Evolutionary conservation across 805 yeast species (phyloP), one percentile per base, ranked within the genome.

Genomic region (Sugiyamaella mastotermitis): DNA sequence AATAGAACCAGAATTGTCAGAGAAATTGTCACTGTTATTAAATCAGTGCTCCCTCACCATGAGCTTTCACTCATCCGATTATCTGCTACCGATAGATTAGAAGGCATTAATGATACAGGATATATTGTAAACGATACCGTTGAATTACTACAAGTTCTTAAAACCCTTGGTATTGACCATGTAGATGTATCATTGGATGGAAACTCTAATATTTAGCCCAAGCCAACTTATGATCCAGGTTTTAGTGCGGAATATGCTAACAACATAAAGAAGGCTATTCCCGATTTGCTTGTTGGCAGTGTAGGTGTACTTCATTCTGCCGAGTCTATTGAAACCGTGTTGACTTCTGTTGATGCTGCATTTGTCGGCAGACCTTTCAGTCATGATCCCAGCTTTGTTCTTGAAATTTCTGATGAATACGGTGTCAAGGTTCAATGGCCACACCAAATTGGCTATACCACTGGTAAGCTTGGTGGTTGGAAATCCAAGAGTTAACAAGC

Each of bases 101-200:
- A 53, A 33, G 28, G 40, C 35, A 31, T 22, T 14, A 46, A 46
- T 17, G 62, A 35, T 26, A n/a, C n/a, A n/a, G 47, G 52, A 4
- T 71, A 76, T 74, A 63, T 53, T 2, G 51, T 68, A 25, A 66
- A 66, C 24, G 78, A 74, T 44, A 56, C 75, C 3, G 47, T 64
- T 22, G 38, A 41, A 37, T 38, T 51, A 25, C 35, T 43, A 22
- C 42, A 48, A 33, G 16, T 22, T 10, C 20, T 40, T 20, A 24
- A n/a, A 9, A 33, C 61, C 27, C 59, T 57, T n/a, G 60, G 64
- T 21, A 64, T 77, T 32, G 75, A 72, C 41, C 56, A 76, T 13
- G 45, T 77, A 25, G 83, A 78, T 50, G 64, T 71, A 30, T 73
- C 80, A 1, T 60, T 75, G 6, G 81, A 79, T 42, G 81, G 80